Evolutionary conservation across 1,284 basidiomycete genomes (phyloP), one percentile per base, ranked within the genome.

Genomic region (Agroathelia rolfsii): DNA sequence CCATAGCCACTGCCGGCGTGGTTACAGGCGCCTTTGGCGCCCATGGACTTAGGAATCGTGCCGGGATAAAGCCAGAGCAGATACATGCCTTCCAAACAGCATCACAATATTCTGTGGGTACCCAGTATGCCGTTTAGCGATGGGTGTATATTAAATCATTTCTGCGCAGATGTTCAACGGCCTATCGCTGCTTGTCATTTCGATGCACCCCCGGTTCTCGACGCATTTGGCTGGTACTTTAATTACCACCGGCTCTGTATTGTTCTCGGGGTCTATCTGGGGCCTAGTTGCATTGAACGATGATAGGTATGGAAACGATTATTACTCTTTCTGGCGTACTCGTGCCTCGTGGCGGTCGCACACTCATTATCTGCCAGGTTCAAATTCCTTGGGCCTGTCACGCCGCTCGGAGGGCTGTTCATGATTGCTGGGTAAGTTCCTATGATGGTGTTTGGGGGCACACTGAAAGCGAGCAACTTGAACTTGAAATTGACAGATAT

Each of bases 191-290:
- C 58, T 89, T 41, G 58, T 76, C 6, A 55, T 88, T 15, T 85
- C 82, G 0, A 56, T 78, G 45, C 82, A 88, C 54, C 80, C 72
- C 2, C 64, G 69, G 18, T 80, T 83, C 47, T 62, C 73, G 0
- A 39, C 48, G 3, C 76, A 83, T 49, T 75, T 79, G 45, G 79
- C 83, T n/a, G 76, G 75, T 3, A 76, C 76, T 3, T 72, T 81
- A 3, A 75, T 87, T 36, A 62, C 69, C 9, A 52, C 53, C 2
- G 85, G 87, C 1, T 64, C 71, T 0, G 37, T 69, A 2, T 34
- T 83, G 4, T 89, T 90, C 53, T 84, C 81, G 11, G 74, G 76
- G 1, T 76, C 71, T 37, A 83, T 89, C 45, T 69, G 79, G 47
- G 60, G 61, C 0, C 58, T 87, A 24, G 69, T 83, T 12, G n/a